Evolutionary conservation across 2,329 filamentous ascomycete genomes (phyloP).

Genomic region (Ascochyta viciae-villosae): DNA sequence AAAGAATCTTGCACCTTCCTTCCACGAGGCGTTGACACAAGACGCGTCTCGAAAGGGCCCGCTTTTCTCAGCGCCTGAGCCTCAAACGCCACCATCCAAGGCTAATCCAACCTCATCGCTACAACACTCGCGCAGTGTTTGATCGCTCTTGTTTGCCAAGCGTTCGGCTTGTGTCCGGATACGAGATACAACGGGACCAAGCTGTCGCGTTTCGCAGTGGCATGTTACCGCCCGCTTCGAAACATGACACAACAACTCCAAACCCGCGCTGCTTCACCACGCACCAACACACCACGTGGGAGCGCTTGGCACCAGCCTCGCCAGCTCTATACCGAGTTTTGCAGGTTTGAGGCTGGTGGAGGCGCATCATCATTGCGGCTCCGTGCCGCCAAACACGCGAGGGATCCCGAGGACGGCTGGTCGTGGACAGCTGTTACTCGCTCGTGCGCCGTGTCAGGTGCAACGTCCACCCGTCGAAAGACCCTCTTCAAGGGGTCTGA

Average conservation of each 20-base stretch:
- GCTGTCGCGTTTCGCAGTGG: constrained; percentile 31
- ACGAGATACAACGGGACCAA: constrained; percentile 15
- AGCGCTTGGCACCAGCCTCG: constrained; percentile 4
- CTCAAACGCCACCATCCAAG: constrained; percentile 26
- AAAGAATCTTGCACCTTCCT: constrained; percentile 7
- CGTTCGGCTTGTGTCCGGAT: constrained; percentile 15
- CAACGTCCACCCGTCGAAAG: constrained; percentile 4
- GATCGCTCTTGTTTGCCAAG: constrained; percentile 12
- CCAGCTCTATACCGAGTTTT: constrained; percentile 2
- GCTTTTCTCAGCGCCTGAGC: constrained; percentile 21
- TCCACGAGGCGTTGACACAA: constrained; percentile 11
- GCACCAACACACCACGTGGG: neutral
- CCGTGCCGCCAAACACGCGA: constrained; percentile 17
- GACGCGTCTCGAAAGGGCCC: constrained; percentile 17
- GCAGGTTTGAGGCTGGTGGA: constrained; percentile 31
- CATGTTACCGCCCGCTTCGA: constrained; percentile 31
- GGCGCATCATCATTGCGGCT: constrained; percentile 22
- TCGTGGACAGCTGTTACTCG: constrained; percentile 14
- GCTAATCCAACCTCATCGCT: constrained; percentile 14
- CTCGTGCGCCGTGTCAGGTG: constrained; percentile 16
- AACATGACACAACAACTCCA: constrained; percentile 29
- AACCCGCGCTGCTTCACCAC: constrained; percentile 21
- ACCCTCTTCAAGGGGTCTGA: constrained; percentile 18
- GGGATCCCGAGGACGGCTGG: constrained; percentile 10
- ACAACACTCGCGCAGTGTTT: constrained; percentile 20